These are phyloP conservation scores for Gomphus sp. DNA, from an alignment of 1,284 basidiomycete genomes.

Conservation along the genomic window DNA sequence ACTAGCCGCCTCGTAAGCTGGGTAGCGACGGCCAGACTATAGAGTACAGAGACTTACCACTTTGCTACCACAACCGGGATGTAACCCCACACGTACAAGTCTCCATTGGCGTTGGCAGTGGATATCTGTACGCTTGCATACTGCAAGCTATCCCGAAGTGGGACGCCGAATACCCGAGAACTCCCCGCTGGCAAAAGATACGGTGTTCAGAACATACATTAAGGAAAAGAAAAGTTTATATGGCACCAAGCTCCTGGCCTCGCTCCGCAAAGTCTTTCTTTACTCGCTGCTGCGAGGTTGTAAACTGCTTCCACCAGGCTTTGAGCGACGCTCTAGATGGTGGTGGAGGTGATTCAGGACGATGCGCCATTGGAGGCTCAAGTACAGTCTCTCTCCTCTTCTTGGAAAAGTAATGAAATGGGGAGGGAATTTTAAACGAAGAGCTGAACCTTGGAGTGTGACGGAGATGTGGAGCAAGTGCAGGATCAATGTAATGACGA, in stretches of 20 bases:
- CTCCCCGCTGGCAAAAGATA: constrained; percentile 12
- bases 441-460: not conserved
- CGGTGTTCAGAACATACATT: not conserved
- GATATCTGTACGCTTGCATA: constrained; percentile 93
- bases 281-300: constrained; percentile 47
- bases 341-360: constrained; percentile 21
- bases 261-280: constrained; percentile 38
- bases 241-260: constrained; percentile 18
- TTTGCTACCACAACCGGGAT: constrained; percentile 97
- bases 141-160: constrained; percentile 74
- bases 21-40: not conserved
- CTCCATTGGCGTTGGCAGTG: constrained; percentile 77
- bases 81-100: constrained; percentile 85
- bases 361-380: not conserved
- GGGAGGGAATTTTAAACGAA: constrained; percentile 3
- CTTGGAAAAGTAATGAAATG: not conserved
- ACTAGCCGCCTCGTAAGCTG: constrained; percentile 26
- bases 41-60: constrained; percentile 50
- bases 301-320: constrained; percentile 80
- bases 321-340: constrained; percentile 59
- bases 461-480: not conserved
- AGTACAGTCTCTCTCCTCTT: not conserved
- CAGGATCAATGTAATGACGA: not conserved
- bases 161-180: constrained; percentile 72
- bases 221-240: not conserved